phyloP scores from a whole-genome alignment of 768 basidiomycete species.

The Cantharellus cinnabarinus region DNA sequence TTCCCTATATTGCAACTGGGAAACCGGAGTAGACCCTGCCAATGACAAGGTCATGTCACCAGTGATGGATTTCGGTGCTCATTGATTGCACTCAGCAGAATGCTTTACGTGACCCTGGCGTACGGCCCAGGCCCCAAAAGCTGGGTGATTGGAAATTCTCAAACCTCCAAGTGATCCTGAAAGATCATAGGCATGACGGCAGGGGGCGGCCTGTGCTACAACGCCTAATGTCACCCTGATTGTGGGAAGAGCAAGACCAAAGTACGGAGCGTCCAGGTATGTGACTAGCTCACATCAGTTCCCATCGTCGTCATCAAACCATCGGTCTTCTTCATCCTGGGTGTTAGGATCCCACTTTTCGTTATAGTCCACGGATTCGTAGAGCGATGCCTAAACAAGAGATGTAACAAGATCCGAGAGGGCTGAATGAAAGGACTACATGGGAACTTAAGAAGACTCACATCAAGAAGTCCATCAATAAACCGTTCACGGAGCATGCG shows the following conservation, averaged over 20 bases:
- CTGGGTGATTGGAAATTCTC: background rate
- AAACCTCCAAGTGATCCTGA: background rate
- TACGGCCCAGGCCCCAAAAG: background rate
- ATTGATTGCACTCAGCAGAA: no score
- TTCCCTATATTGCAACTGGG: no score
- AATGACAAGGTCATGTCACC: no score
- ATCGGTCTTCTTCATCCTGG: conserved; percentile 9
- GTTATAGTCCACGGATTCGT: conserved; percentile 9
- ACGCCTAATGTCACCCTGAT: background rate
- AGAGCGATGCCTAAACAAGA: conserved; percentile 8
- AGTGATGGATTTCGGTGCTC: no score
- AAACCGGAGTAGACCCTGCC: no score
- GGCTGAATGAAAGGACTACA: background rate
- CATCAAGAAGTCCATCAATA: conserved; percentile 8
- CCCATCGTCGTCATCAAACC: conserved; percentile 12
- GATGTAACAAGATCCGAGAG: background rate
- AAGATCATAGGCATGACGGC: background rate
- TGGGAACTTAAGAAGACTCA: background rate
- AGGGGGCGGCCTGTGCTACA: background rate
- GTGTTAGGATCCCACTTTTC: conserved; percentile 8
- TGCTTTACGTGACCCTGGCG: no score
- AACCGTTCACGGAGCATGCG: conserved; percentile 7
- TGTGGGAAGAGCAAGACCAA: background rate
- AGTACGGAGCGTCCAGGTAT: background rate
- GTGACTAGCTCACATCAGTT: background rate